phyloP scores from a whole-genome alignment of 75 land plant species.

The Azolla pinnata region DNA sequence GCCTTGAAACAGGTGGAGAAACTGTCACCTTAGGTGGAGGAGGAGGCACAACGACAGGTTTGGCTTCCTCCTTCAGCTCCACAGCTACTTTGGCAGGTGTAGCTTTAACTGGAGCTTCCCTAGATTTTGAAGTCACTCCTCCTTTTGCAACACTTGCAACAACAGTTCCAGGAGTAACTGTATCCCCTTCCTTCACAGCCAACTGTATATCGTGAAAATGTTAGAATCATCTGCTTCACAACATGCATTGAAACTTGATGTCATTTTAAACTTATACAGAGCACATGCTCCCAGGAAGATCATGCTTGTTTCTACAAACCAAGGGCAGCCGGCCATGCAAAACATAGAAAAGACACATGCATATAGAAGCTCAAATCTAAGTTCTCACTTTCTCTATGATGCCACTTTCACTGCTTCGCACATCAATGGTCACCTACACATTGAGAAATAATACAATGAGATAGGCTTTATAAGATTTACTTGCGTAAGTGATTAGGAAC shows the following conservation, averaged over 20 bases:
- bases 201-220: conserved; percentile 25
- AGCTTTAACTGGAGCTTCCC: conserved; percentile 35
- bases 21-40: conserved; percentile 29
- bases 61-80: conserved; percentile 3
- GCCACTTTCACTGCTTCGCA: conserved; percentile 77
- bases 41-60: conserved; percentile 19
- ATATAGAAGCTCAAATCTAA: too few relatives aligned
- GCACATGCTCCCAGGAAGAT: too few relatives aligned
- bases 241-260: too few relatives aligned
- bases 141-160: conserved; percentile 55
- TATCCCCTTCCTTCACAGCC: conserved; percentile 81
- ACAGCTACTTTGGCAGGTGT: conserved; percentile 15
- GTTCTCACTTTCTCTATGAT: conserved; percentile 66
- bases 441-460: not conserved
- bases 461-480: not conserved
- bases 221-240: too few relatives aligned
- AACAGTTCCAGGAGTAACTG: conserved; percentile 73
- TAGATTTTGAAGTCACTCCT: conserved; percentile 25
- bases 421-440: conserved; percentile 93
- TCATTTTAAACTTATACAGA: too few relatives aligned
- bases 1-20: conserved; percentile 1
- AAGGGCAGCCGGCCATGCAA: too few relatives aligned
- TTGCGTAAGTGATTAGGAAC: not conserved
- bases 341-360: too few relatives aligned
- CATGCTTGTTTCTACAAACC: too few relatives aligned